Evolutionary conservation across 768 basidiomycete species (phyloP), one percentile per base, ranked within the genome.

Genomic region (Boletus sp.): DNA sequence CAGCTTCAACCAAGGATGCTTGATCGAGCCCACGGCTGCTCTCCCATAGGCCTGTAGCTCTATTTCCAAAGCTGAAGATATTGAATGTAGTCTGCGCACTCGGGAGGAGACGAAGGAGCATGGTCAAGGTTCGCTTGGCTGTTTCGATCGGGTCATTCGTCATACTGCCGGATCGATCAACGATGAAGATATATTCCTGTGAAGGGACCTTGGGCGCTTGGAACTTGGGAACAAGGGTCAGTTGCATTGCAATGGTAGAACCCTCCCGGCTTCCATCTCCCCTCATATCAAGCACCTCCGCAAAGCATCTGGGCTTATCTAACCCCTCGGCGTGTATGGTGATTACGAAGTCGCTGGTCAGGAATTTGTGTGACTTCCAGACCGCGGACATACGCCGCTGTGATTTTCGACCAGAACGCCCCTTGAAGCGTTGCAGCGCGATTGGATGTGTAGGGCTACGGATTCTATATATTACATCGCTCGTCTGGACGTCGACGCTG

Each of bases 151-250:
- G 63, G 11, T 28, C 40, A 24, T 66, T 67, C 0, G 0, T 0
- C 86, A 87, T 87, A 49, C 81, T 84, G 0, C 80, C 78, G 18
- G 80, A 83, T 47, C 84, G 71, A 58, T 87, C 85, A 11, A 87
- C 71, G 7, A 87, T 54, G 58, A 87, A 87, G 0, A 87, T 70
- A 53, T 81, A 87, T 55, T 87, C 85, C 50, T 84, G 83, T 0
- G 71, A 63, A 11, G 56, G 56, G 1, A 83, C 62, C 1, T 74
- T 73, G 1, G 77, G 76, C 4, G 83, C 62, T 18, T 72, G 64
- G 56, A 81, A 79, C 42, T 76, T 79, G 1, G 85, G 83, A 5
- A 86, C 76, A n/a, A 86, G 64, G 0, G 78, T 80, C 35, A 85
- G 64, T 40, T 81, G 82, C 71, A 85, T 68, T 0, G 82, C 82